phyloP scores from a whole-genome alignment of 345 rosid species.

The Acer yangbiense region DNA sequence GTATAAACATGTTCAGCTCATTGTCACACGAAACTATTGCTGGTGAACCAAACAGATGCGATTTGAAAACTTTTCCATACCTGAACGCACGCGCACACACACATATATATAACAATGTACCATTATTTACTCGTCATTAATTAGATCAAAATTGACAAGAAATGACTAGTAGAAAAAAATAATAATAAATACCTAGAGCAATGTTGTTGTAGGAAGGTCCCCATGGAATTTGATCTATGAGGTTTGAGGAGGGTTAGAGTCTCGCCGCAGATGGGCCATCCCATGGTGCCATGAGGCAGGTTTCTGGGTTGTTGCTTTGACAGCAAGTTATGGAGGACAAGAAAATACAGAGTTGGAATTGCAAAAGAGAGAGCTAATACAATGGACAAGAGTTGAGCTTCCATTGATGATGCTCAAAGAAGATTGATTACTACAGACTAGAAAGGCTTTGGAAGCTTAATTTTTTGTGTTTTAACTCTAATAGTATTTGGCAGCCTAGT shows the following conservation, averaged over 20 bases:
- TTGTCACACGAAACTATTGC: slow-evolving; percentile 81
- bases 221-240: slow-evolving; percentile 67
- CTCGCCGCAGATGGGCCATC: slow-evolving; percentile 70
- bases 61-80: slow-evolving; percentile 77
- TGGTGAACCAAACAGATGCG: slow-evolving; percentile 79
- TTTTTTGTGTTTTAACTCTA: no score
- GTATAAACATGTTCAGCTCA: slow-evolving; percentile 76
- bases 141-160: neutral
- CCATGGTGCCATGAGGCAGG: no score
- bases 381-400: no score
- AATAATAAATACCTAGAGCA: slow-evolving; percentile 50
- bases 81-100: slow-evolving; percentile 24
- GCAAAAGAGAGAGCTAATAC: no score
- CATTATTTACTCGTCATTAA: neutral
- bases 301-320: no score
- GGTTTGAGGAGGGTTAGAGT: slow-evolving; percentile 76
- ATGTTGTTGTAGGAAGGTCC: slow-evolving; percentile 64
- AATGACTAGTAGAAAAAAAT: no score
- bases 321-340: no score
- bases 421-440: no score
- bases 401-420: no score
- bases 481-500: no score
- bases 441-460: no score
- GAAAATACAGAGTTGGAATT: no score
- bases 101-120: neutral